Evolutionary conservation across 495 filamentous ascomycete species (phyloP).

Genomic region (Neurospora tetraspora): DNA sequence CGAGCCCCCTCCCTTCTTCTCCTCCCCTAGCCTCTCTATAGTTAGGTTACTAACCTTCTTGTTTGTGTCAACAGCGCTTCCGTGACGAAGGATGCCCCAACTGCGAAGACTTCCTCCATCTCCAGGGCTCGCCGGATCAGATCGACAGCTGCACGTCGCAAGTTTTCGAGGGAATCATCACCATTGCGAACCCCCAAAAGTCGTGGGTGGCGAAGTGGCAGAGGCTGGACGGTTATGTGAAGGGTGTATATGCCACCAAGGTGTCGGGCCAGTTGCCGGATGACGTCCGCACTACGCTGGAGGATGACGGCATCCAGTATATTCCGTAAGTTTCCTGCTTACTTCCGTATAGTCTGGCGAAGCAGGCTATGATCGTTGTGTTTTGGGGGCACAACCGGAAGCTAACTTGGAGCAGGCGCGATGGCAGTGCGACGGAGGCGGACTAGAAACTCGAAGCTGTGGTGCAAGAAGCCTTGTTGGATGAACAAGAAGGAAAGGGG

Average conservation of each 20-base stretch:
- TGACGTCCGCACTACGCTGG: constrained; percentile 53
- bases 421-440: constrained; percentile 39
- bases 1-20: neutral
- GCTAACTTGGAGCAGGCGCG: constrained; percentile 27
- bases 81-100: constrained; percentile 84
- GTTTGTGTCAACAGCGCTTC: constrained; percentile 50
- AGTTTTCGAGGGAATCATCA: constrained; percentile 84
- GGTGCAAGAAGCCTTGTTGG: neutral
- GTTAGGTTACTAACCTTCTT: neutral
- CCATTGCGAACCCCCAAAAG: constrained; percentile 60
- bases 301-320: constrained; percentile 61
- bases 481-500: neutral
- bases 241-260: constrained; percentile 87
- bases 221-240: constrained; percentile 74
- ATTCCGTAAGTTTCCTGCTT: constrained; percentile 45
- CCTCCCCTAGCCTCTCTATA: constrained; percentile 6
- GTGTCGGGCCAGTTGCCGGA: constrained; percentile 62
- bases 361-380: neutral
- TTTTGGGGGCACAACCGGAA: neutral
- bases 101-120: constrained; percentile 82
- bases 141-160: constrained; percentile 90
- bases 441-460: constrained; percentile 11
- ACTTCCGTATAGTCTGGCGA: neutral
- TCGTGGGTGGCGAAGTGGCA: constrained; percentile 96
- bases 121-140: constrained; percentile 64